Evolutionary conservation across 495 filamentous ascomycete genomes (phyloP), one percentile per base, ranked within the genome.

Genomic region (Cercophora scortea): DNA sequence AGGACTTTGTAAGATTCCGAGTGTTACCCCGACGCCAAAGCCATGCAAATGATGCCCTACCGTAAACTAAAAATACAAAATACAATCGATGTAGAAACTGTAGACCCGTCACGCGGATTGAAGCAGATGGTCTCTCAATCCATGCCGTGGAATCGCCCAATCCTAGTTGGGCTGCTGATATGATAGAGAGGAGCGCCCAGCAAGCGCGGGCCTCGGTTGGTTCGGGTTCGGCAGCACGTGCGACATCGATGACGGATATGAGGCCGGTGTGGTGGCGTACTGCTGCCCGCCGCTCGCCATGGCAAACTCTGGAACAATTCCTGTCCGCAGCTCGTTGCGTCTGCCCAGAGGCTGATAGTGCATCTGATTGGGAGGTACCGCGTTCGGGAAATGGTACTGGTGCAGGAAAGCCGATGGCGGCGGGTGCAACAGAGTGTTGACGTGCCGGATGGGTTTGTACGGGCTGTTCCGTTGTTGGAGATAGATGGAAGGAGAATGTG

Each of bases 331-430:
- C 54, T 96, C 89, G 47, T 84, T 80, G 4, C 80, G 77, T 61
- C 89, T 88, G 4, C 88, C 87, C 8, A 98, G 70, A 5, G 92
- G 88, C 60, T 95, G 92, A 58, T 96, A 98, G 61, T 95, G 93
- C 90, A 98, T 96, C 70, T 96, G 88, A 42, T 58, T 89, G 74
- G 64, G 86, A 17, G 64, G 58, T 3, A 69, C 42, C 8, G 57
- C 39, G 52, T 63, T 66, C 73, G 50, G 79, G 64, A 64, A 86
- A 75, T 64, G 81, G 52, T 87, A 85, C 56, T 88, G 84, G 45
- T 90, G 81, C 44, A 95, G 78, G 10, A 89, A 87, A 0, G 81
- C 77, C 12, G 88, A 88, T 0, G 90, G 88, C 46, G 93, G 89
- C 11, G 92, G 93, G 32, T 93, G 88, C 15, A 96, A 77, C 16